Percentiles rank a stretch among this genome's conserved stretches.
These are phyloP conservation scores for Eucalyptus cloeziana DNA, from an alignment of 345 rosid genomes.

Conservation along the genomic window DNA sequence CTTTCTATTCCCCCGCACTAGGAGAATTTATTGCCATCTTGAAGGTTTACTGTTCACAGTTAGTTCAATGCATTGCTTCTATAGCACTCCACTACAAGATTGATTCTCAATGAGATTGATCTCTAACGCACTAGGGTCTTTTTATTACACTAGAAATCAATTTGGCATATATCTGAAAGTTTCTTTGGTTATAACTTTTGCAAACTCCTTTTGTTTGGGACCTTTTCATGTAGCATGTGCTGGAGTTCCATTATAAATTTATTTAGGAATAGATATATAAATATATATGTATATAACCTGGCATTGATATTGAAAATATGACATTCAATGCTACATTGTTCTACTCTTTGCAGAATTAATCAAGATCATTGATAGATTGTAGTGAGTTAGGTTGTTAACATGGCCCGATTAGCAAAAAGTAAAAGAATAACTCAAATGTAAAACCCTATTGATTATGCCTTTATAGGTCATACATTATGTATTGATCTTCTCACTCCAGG, in stretches of 20 bases:
- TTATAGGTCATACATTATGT: neutral
- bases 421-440: neutral
- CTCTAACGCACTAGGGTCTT: neutral
- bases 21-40: neutral
- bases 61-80: neutral
- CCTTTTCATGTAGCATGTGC: neutral
- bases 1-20: neutral
- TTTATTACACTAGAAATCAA: neutral
- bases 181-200: neutral
- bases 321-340: neutral
- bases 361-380: neutral
- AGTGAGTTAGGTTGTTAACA: neutral
- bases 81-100: neutral
- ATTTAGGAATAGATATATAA: neutral
- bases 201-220: neutral
- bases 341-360: neutral
- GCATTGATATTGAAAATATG: neutral
- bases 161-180: neutral
- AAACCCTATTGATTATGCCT: neutral
- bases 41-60: neutral
- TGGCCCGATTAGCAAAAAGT: neutral
- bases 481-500: neutral
- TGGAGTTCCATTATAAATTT: neutral
- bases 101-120: neutral
- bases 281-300: neutral